Conservation (phyloP, 169 alveolate genomes). For the Theileria luwenshuni region DNA sequence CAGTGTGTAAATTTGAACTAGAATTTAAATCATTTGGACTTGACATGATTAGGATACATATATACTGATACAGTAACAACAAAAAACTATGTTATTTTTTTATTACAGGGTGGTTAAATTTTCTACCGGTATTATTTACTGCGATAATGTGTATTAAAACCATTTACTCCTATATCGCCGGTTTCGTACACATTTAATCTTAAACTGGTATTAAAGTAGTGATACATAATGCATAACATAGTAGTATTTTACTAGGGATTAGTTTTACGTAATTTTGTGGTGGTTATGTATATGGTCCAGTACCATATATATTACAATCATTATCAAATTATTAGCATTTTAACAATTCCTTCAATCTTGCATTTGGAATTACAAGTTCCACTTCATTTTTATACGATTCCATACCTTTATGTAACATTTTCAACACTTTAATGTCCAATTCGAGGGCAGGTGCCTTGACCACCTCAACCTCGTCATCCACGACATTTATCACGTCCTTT, state of each 20-base stretch:
- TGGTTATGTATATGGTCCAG: too few relatives aligned
- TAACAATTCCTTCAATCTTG: constrained; percentile 7
- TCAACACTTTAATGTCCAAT: constrained; percentile 8
- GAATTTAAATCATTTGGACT: neutral
- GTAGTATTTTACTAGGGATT: too few relatives aligned
- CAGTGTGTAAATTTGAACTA: neutral
- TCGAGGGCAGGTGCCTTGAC: constrained; percentile 7
- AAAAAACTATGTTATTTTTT: too few relatives aligned
- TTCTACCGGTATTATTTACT: neutral
- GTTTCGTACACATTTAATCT: too few relatives aligned
- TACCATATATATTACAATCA: neutral
- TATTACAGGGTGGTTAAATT: neutral
- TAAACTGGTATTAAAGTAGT: too few relatives aligned
- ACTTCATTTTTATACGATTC: constrained; percentile 14
- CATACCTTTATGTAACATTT: constrained; percentile 1
- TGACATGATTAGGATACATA: neutral
- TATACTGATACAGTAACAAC: neutral
- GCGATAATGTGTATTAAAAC: neutral
- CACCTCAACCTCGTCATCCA: constrained; percentile 16
- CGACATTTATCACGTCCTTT: constrained; percentile 17
- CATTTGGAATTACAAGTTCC: constrained; percentile 1
- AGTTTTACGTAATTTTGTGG: constrained; percentile 15
- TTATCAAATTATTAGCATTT: neutral
- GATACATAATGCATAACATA: too few relatives aligned
- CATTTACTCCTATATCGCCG: too few relatives aligned